A percentile compares a stretch with the other conserved stretches of the same genome.
These are phyloP conservation scores for Aspergillus melleus DNA, from an alignment of 2,329 filamentous ascomycete species.

Conservation along the genomic window DNA sequence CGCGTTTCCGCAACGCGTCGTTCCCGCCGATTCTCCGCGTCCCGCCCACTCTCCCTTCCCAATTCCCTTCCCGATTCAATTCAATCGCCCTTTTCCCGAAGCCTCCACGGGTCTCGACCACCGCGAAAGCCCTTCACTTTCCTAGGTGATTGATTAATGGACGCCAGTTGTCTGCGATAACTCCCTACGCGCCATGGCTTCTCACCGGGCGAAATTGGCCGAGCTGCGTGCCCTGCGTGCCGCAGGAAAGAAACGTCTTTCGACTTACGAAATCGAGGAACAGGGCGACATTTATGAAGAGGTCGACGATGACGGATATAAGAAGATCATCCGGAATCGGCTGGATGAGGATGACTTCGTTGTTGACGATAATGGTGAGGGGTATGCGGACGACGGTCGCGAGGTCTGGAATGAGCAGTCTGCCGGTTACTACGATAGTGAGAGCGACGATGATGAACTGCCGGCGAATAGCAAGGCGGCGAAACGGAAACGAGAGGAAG, in stretches of 20 bases:
- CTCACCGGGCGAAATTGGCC: slow-evolving; percentile 49
- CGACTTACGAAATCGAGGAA: slow-evolving; percentile 82
- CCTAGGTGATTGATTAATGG: slow-evolving; percentile 7
- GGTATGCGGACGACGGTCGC: slow-evolving; percentile 91
- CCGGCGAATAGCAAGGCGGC: slow-evolving; percentile 62
- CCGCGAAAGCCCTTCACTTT: not conserved
- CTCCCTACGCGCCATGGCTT: slow-evolving; percentile 28
- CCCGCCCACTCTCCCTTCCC: slow-evolving; percentile 1
- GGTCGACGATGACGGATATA: slow-evolving; percentile 95
- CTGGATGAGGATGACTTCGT: slow-evolving; percentile 96
- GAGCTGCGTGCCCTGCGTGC: slow-evolving; percentile 82
- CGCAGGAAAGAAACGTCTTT: slow-evolving; percentile 86
- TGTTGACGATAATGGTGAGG: slow-evolving; percentile 95
- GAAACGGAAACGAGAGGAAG: slow-evolving; percentile 85
- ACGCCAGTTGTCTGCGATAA: not conserved
- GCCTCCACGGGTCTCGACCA: slow-evolving; percentile 4
- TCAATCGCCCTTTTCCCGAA: slow-evolving; percentile 1
- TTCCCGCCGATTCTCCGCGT: slow-evolving; percentile 14
- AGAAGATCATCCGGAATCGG: slow-evolving; percentile 86
- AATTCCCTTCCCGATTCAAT: slow-evolving; percentile 16
- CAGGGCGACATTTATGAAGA: slow-evolving; percentile 88
- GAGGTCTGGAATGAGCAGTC: slow-evolving; percentile 85
- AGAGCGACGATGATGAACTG: slow-evolving; percentile 77
- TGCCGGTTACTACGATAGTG: slow-evolving; percentile 56
- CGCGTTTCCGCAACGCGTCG: slow-evolving; percentile 23